Evolutionary conservation across 768 basidiomycete species (phyloP).

Genomic region (Lactarius vividus): DNA sequence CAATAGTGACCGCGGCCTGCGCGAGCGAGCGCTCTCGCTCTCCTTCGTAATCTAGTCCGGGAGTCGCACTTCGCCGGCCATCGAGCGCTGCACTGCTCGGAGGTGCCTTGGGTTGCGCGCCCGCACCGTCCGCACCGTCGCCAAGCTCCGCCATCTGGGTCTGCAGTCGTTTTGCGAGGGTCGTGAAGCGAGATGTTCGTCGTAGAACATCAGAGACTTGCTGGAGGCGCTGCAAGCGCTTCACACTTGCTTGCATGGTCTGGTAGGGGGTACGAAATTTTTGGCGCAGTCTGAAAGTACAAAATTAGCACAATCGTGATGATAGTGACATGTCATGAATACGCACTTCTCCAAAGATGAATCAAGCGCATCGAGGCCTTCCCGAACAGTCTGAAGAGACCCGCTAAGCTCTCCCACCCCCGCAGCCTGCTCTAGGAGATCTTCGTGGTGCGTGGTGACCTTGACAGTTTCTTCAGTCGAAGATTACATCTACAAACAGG

Average conservation of each 20-base stretch:
- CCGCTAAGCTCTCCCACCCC: conserved; percentile 68
- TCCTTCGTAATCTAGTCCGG: conserved; percentile 52
- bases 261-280: conserved; percentile 88
- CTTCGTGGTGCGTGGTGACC: conserved; percentile 83
- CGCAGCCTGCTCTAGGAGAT: conserved; percentile 78
- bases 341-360: conserved; percentile 72
- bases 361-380: conserved; percentile 72
- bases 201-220: conserved; percentile 83
- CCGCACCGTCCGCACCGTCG: conserved; percentile 22
- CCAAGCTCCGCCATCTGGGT: conserved; percentile 76
- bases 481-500: too few relatives aligned
- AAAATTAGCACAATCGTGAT: neutral
- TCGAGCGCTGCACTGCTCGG: conserved; percentile 21
- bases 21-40: conserved; percentile 86
- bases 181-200: conserved; percentile 79
- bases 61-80: conserved; percentile 20
- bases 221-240: conserved; percentile 73
- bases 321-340: neutral
- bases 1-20: conserved; percentile 92
- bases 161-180: conserved; percentile 79
- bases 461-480: conserved; percentile 33
- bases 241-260: conserved; percentile 66
- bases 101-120: conserved; percentile 8
- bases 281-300: conserved; percentile 57
- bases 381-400: conserved; percentile 62